Conservation (phyloP, 2,329 filamentous ascomycete species). For the Graphilbum ipis-grandicollis region DNA sequence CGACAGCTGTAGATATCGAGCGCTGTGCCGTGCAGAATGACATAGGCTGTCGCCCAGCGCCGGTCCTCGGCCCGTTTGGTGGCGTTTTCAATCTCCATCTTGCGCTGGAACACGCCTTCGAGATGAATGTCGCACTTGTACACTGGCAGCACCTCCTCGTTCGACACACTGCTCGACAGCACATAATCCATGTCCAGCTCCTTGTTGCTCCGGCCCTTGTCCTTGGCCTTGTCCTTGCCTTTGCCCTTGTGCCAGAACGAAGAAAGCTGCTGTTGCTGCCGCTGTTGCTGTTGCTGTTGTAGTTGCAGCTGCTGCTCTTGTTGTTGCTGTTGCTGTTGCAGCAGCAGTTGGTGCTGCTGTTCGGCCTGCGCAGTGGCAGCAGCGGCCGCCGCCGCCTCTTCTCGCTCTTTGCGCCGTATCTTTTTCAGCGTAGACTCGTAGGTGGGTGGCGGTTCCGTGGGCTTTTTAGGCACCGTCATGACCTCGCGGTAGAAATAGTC, state of each 20-base stretch:
- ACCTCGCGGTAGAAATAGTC: constrained; percentile 34
- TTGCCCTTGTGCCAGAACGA: not conserved
- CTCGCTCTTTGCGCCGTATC: constrained; percentile 11
- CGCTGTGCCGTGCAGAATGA: constrained; percentile 49
- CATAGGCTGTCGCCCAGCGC: constrained; percentile 46
- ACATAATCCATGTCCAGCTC: not conserved
- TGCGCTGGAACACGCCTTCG: constrained; percentile 41
- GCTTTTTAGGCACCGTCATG: constrained; percentile 26
- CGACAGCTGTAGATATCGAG: constrained; percentile 49
- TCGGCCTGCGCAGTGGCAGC: not conserved
- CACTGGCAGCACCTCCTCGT: constrained; percentile 29
- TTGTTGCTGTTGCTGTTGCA: not conserved
- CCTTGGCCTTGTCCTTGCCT: constrained; percentile 3
- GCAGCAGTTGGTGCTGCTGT: not conserved
- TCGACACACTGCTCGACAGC: not conserved
- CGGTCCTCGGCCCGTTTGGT: constrained; percentile 44
- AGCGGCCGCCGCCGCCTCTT: constrained; percentile 2
- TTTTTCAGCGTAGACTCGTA: constrained; percentile 20
- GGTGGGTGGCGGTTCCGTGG: constrained; percentile 28
- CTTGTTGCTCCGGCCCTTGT: too few relatives aligned
- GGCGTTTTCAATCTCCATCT: constrained; percentile 49
- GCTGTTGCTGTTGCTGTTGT: not conserved
- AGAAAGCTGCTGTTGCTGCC: not conserved
- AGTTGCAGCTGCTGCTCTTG: constrained; percentile 4
- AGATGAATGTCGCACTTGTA: constrained; percentile 39